Base-by-base conservation (phyloP, 345 rosid genomes). In the Syzygium aqueum region DNA sequence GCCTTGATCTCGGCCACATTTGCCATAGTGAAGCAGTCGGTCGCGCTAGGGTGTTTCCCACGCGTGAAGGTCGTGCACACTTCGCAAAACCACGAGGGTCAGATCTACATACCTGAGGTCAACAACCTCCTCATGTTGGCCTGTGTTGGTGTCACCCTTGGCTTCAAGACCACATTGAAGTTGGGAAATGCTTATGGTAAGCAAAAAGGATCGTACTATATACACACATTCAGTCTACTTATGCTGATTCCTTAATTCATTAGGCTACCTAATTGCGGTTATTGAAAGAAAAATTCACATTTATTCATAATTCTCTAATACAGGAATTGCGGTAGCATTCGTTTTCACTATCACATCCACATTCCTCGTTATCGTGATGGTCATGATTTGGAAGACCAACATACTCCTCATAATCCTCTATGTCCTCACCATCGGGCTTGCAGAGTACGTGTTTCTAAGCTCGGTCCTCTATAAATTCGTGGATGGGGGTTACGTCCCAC, bases 151-250 rank as follows among this genome's bases (percentile, higher is more conserved):
- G 91, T 92, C 82, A 90, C 92, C 30, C 86, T 90, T 77, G 87
- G 89, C 82, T 89, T 92, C 87, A 86, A 90, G 84, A 88, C 59
- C 89, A 90, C 92, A 21, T 7, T 85, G 52, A 49, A 84, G 52
- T 84, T 92, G 17, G 89, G 91, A 57, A 90, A 92, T 88, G 93
- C 93, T 17, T 92, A 88, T 67, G 93, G 92, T 89, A 89, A 86
- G 28, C 25, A 28, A 65, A 51, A 0, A 10, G 3, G 1, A 21
- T 6, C 37, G 5, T 27, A n/a, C 53, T 16, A 13, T 25, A 25
- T 16, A 5, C 52, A 30, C 77, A 50, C 19, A 17, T 33, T 33
- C 4, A 19, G 40, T 73, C 80, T 19, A 73, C 25, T 56, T 56
- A 56, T 23, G 11, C 54, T n/a, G 23, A 27, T 33, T 54, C 19